A percentile compares a stretch with the other conserved stretches of the same genome.
Conservation (phyloP, 2,329 filamentous ascomycete genomes). For the Lanzia echinophila region DNA sequence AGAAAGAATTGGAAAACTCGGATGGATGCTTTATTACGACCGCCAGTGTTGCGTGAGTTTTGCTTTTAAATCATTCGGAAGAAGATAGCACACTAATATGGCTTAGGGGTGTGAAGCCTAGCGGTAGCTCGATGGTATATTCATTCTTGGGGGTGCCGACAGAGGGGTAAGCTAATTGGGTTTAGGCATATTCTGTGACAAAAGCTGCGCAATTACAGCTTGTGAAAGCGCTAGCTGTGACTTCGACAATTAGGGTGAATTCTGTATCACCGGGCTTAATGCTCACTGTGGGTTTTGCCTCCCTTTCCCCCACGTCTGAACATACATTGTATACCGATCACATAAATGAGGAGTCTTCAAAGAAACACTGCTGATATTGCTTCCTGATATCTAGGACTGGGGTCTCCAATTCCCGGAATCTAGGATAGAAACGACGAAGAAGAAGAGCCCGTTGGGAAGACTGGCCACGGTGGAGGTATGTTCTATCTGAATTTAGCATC, state of each 20-base stretch:
- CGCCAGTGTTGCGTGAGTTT: slow-evolving; percentile 51
- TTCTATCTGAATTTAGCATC: background rate
- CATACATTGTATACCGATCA: no score
- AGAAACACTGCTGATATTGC: background rate
- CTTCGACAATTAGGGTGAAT: slow-evolving; percentile 52
- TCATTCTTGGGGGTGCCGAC: background rate
- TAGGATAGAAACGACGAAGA: slow-evolving; percentile 15
- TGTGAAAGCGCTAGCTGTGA: slow-evolving; percentile 45
- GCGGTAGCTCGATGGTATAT: slow-evolving; percentile 51
- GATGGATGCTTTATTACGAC: slow-evolving; percentile 59
- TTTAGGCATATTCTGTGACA: slow-evolving; percentile 64
- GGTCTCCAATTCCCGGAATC: slow-evolving; percentile 18
- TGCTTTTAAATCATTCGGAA: background rate
- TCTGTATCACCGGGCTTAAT: slow-evolving; percentile 34
- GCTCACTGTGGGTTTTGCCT: background rate
- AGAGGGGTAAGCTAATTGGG: background rate
- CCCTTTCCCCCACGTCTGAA: background rate
- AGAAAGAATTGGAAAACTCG: slow-evolving; percentile 45
- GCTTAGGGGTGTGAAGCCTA: slow-evolving; percentile 42
- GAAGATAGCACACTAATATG: background rate
- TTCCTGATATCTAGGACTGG: slow-evolving; percentile 17
- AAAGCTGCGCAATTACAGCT: slow-evolving; percentile 66
- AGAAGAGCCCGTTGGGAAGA: slow-evolving; percentile 18
- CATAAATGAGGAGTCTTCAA: background rate
- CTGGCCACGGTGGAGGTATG: slow-evolving; percentile 21